These are phyloP conservation scores for Melampsora larici-populina DNA, from an alignment of 1,284 basidiomycete species.

Conservation along the genomic window DNA sequence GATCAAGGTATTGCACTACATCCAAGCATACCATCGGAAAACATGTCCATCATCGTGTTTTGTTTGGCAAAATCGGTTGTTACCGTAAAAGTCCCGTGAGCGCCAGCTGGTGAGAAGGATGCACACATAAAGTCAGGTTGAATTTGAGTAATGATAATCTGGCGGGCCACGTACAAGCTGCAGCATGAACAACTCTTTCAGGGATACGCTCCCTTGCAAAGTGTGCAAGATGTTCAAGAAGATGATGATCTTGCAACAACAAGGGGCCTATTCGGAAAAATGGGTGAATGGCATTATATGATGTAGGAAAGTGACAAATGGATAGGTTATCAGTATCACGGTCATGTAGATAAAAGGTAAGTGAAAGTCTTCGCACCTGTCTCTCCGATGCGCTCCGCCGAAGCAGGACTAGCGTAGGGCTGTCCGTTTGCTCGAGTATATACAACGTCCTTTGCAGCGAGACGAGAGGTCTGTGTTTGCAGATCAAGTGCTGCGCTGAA, in stretches of 20 bases:
- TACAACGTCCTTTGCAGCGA: conserved; percentile 30
- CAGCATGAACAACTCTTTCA: conserved; percentile 67
- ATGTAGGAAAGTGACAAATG: too few relatives aligned
- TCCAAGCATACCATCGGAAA: conserved; percentile 65
- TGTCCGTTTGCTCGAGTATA: conserved; percentile 48
- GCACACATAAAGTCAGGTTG: conserved; percentile 68
- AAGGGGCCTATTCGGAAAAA: neutral
- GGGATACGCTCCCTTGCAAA: conserved; percentile 89
- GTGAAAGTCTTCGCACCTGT: neutral
- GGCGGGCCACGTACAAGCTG: conserved; percentile 56
- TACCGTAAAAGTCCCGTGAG: conserved; percentile 84
- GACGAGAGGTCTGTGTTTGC: conserved; percentile 1
- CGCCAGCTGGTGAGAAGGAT: conserved; percentile 61
- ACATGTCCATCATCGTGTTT: conserved; percentile 61
- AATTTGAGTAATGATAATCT: neutral
- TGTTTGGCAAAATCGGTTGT: conserved; percentile 61
- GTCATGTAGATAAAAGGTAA: too few relatives aligned
- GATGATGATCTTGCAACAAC: conserved; percentile 6
- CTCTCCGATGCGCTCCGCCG: conserved; percentile 44
- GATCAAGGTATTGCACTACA: too few relatives aligned
- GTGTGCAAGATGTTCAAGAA: conserved; percentile 77
- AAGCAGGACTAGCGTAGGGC: conserved; percentile 44
- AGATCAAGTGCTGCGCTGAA: conserved; percentile 3
- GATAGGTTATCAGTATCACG: too few relatives aligned
- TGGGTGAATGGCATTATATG: too few relatives aligned